These are phyloP conservation scores for Naganishia vishniacii DNA, from an alignment of 768 basidiomycete genomes.

Conservation along the genomic window DNA sequence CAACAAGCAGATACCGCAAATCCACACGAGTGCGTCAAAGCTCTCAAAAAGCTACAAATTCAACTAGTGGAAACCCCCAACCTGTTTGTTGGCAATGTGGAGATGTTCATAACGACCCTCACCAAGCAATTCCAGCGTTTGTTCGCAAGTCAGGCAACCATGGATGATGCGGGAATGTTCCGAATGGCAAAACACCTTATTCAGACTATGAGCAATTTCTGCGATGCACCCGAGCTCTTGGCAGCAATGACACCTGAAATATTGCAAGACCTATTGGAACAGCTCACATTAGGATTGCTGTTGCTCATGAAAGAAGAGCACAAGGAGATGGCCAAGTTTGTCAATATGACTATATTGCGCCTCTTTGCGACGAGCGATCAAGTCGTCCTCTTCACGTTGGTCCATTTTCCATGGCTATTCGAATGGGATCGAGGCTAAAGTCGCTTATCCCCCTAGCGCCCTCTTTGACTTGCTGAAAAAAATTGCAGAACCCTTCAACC, in stretches of 20 bases:
- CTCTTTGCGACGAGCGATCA: conserved; percentile 83
- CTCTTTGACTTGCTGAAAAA: conserved; percentile 76
- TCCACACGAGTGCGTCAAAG: conserved; percentile 77
- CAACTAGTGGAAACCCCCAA: conserved; percentile 73
- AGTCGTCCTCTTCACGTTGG: conserved; percentile 85
- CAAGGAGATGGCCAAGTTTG: conserved; percentile 88
- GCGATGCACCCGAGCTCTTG: conserved; percentile 80
- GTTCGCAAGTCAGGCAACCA: conserved; percentile 73
- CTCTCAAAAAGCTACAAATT: conserved; percentile 85
- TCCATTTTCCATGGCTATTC: neutral
- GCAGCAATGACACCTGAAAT: conserved; percentile 80
- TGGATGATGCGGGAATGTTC: conserved; percentile 73
- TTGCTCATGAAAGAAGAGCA: conserved; percentile 56
- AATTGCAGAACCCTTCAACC: conserved; percentile 55
- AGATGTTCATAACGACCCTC: conserved; percentile 83
- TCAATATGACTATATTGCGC: conserved; percentile 96
- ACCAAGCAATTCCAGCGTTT: conserved; percentile 85
- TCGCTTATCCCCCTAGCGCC: conserved; percentile 52
- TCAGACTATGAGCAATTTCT: conserved; percentile 89
- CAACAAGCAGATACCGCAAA: conserved; percentile 50
- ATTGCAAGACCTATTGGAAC: conserved; percentile 78
- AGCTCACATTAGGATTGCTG: conserved; percentile 80
- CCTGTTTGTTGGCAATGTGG: conserved; percentile 64
- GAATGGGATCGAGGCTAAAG: neutral
- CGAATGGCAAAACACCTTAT: conserved; percentile 94